Conservation (phyloP, 2,329 filamentous ascomycete species). For the Bipolaris zeicola region DNA sequence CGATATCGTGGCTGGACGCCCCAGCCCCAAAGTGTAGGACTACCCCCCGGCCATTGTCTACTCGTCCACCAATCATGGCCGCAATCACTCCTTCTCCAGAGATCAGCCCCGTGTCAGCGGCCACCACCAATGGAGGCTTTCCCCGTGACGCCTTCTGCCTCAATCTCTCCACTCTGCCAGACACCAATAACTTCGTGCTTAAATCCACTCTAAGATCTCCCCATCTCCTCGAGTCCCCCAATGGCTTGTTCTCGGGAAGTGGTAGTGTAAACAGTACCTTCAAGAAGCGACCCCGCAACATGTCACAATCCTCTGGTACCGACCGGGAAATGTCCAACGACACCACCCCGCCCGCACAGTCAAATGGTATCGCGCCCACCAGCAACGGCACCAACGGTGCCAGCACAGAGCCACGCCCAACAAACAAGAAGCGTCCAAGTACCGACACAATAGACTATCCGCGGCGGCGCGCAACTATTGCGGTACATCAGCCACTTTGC, state of each 20-base stretch:
- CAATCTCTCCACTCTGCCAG: conserved; percentile 47
- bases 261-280: conserved; percentile 38
- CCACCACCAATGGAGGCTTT: conserved; percentile 47
- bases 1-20: conserved; percentile 39
- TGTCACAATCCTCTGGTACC: conserved; percentile 51
- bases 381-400: conserved; percentile 36
- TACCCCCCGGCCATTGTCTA: conserved; percentile 29
- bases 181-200: conserved; percentile 45
- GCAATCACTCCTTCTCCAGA: conserved; percentile 50
- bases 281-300: conserved; percentile 50
- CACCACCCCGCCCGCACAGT: conserved; percentile 32
- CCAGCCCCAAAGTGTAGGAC: conserved; percentile 36
- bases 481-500: conserved; percentile 34
- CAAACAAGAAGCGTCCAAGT: conserved; percentile 47
- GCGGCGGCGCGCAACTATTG: conserved; percentile 50
- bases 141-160: conserved; percentile 49
- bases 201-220: conserved; percentile 48
- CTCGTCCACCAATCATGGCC: conserved; percentile 49
- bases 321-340: conserved; percentile 49
- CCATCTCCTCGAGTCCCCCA: conserved; percentile 47
- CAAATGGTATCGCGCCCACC: conserved; percentile 39
- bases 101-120: conserved; percentile 51
- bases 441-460: conserved; percentile 53
- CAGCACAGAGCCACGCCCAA: conserved; percentile 33
- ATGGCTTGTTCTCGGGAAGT: conserved; percentile 40